Evolutionary conservation across 768 basidiomycete genomes (phyloP), one percentile per base, ranked within the genome.

Genomic region (Leccinum rimulosum): DNA sequence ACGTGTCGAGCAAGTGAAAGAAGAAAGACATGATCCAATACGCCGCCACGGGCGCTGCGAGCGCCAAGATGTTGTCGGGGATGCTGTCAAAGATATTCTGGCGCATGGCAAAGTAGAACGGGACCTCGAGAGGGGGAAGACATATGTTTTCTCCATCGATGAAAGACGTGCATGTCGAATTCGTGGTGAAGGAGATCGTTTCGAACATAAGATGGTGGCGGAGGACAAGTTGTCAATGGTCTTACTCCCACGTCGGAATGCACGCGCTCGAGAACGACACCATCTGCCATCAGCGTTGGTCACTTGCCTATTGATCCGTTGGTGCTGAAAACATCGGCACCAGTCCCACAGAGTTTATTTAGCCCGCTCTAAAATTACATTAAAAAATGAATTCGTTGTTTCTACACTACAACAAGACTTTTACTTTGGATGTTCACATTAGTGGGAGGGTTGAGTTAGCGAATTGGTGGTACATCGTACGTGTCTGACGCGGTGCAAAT

Each of bases 21-120:
- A 91, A 73, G 52, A 88, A 75, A 3, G 93, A 93, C 45, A 87
- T 73, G 2, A 74, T 63, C 96, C 97, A 99, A 77, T 98, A 98
- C 4, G 84, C 85, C 56, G 89, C 58, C 55, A 98, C 68, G 0
- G 96, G 96, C 2, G 85, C 81, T 4, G 84, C 79, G 50, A 96
- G 77, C 17, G 91, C 82, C 27, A 95, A 76, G 62, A 81, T 64
- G 60, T 84, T 77, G 76, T 98, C 96, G 1, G 89, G 80, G 53
- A 95, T 61, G 35, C 76, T 71, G 7, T 82, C 74, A 30, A 95
- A 48, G 50, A 88, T 68, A 2, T 76, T 70, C 17, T 76, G 73
- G 28, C 78, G 75, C 38, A 74, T 67, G 1, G 76, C 74, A 68
- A 81, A 82, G 69, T 89, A 89, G 66, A 84, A 83, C 0, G 88